Base-by-base conservation (phyloP, 345 rosid species). In the Melaleuca alternifolia region DNA sequence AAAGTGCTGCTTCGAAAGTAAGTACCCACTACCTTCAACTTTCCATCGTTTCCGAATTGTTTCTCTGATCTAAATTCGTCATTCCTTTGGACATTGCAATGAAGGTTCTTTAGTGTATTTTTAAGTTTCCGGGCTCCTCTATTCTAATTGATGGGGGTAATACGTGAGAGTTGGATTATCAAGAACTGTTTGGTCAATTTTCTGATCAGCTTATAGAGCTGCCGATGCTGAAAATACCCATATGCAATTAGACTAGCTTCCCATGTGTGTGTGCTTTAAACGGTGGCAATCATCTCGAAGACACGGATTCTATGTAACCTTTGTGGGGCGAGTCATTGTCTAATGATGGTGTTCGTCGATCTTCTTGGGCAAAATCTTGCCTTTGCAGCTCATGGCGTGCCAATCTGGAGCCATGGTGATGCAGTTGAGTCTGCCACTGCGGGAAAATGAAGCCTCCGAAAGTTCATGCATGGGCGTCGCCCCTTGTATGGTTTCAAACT, bases 361-460 rank as follows among this genome's bases (percentile, higher is more conserved):
- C 11, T 71, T 71, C 18, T 33, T 18, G 2, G 26, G 48, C 79
- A 41, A 65, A 37, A 1, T 71, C 23, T 7, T 71, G 79, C 13
- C 46, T 71, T 65, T 10, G 79, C 79, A 33, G 91, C 79, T 86
- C 75, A 94, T 96, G 98, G 95, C 95, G 75, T 91, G 91, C 89
- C 91, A 85, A 79, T 83, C 87, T 88, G 93, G 91, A 87, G 88
- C 89, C 54, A 85, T 89, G 59, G 83, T 59, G 81, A 51, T 91
- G 85, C 90, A 85, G 54, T 54, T 92, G 44, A 87, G 94, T 87
- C 85, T 90, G 57, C 85, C 86, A 30, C 54, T 84, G 54, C 33
- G 84, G 77, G 93, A 89, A 88, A 88, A 84, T 54, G 91, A 91
- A 83, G 85, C 87, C 75, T 86, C 85, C 33, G 92, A 84, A 86